Base-by-base conservation (phyloP, 2,329 filamentous ascomycete genomes). In the Coniella lustricola region DNA sequence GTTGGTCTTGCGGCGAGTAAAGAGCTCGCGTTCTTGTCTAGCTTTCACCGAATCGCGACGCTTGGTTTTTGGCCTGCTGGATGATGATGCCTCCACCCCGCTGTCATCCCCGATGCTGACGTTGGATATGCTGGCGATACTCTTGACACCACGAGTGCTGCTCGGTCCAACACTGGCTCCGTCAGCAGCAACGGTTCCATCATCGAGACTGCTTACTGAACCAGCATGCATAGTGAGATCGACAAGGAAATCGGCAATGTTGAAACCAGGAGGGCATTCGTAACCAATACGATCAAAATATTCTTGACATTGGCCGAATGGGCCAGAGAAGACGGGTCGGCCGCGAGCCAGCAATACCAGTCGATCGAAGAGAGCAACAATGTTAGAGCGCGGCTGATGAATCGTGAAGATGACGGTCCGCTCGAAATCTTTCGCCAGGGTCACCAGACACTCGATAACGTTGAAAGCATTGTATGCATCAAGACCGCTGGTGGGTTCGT, bases 391-490 rank as follows among this genome's bases (percentile, higher is more conserved):
- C 33, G 93, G 93, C 61, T 98, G 93, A 65, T 98, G 93, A 55
- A 98, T 98, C 13, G 93, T 98, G 69, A 98, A 96, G 54, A 98
- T 86, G 48, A 98, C 90, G 1, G 94, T 98, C 52, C 94, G 81
- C 69, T 96, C 94, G 71, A 97, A 98, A 36, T 83, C 93, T 72
- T 95, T 96, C 44, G 94, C 93, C 38, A 98, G 71, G 1, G 86
- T 95, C 34, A 97, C 91, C 9, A 98, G 77, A 60, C 90, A 97
- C 64, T 98, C 93, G 21, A 98, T 82, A 34, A 98, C 93, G 55
- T 98, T 98, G 74, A 93, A 98, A 5, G 94, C 94, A 62, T 98
- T 98, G 73, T 84, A 98, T 1, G 93, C 89, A 65, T 98, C 93
- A 18, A 97, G 75, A 46, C 93, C 93, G 61, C 91, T 97, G 1